A percentile compares a stretch with the other conserved stretches of the same genome.
Conservation (phyloP, 768 basidiomycete species). For the Atractiella rhizophila region DNA sequence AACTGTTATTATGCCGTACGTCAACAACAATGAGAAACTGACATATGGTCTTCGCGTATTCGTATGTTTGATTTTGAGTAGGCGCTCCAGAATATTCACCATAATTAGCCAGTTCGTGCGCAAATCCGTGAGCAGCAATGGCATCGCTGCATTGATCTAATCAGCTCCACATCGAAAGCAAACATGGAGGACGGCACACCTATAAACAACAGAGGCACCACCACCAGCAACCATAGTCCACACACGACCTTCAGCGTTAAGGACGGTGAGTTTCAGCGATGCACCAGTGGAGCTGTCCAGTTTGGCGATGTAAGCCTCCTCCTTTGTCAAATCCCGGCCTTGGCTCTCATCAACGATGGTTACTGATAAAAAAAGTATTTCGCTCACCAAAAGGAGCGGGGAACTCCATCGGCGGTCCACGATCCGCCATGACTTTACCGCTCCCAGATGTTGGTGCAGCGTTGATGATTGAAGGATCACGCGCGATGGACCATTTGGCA, state of each 20-base stretch:
- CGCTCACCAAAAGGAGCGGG: slow-evolving; percentile 14
- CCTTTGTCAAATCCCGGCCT: slow-evolving; percentile 91
- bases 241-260: slow-evolving; percentile 79
- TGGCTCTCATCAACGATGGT: too few species aligned
- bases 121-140: slow-evolving; percentile 75
- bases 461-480: slow-evolving; percentile 58
- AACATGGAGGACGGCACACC: slow-evolving; percentile 13
- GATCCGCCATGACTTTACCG: slow-evolving; percentile 48
- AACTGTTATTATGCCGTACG: background rate
- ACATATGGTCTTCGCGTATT: slow-evolving; percentile 97
- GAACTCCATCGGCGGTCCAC: slow-evolving; percentile 80
- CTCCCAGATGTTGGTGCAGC: slow-evolving; percentile 25
- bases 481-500: slow-evolving; percentile 93
- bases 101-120: slow-evolving; percentile 95
- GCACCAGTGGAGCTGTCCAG: slow-evolving; percentile 91
- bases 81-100: slow-evolving; percentile 98
- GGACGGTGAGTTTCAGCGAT: slow-evolving; percentile 87
- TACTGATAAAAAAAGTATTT: slow-evolving; percentile 40
- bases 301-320: slow-evolving; percentile 98
- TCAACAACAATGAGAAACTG: slow-evolving; percentile 20
- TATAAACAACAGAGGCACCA: slow-evolving; percentile 46
- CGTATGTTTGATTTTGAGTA: slow-evolving; percentile 92
- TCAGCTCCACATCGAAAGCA: background rate
- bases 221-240: slow-evolving; percentile 99
- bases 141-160: slow-evolving; percentile 29